A percentile compares a stretch with the other conserved stretches of the same genome.
phyloP scores from a whole-genome alignment of 331 rosid genomes.

The Rhamnella rubrinervis region DNA sequence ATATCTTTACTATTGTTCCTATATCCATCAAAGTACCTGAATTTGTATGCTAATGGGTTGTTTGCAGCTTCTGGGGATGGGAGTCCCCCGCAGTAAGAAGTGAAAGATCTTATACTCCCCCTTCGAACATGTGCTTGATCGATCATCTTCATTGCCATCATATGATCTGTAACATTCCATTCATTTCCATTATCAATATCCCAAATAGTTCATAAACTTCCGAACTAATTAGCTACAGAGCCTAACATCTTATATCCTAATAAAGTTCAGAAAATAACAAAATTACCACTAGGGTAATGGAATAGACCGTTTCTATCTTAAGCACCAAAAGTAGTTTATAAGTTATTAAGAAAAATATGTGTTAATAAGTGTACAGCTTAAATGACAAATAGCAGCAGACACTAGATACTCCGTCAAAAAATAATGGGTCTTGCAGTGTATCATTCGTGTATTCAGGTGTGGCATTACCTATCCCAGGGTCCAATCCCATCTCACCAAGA shows the following conservation, averaged over 20 bases:
- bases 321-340: neutral
- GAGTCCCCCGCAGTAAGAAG: slow-evolving; percentile 90
- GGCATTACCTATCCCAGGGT: slow-evolving; percentile 87
- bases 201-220: too few species aligned
- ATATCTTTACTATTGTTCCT: neutral
- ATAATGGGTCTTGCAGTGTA: neutral
- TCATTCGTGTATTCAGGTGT: neutral
- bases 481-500: slow-evolving; percentile 98
- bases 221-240: too few species aligned
- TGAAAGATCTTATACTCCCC: slow-evolving; percentile 73
- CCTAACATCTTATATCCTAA: too few species aligned
- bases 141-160: slow-evolving; percentile 99
- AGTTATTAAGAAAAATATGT: too few species aligned
- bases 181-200: slow-evolving; percentile 2
- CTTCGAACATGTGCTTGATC: slow-evolving; percentile 61
- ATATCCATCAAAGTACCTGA: slow-evolving; percentile 57
- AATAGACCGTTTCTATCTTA: neutral
- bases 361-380: too few species aligned
- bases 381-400: too few species aligned
- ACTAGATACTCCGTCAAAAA: neutral
- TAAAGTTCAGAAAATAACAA: too few species aligned
- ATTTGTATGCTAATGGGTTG: slow-evolving; percentile 91
- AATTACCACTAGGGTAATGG: too few species aligned
- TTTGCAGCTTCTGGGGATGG: slow-evolving; percentile 97
- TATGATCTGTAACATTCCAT: slow-evolving; percentile 67